Conservation (phyloP, 176 grass and related monocot species). For the Coix lacrymajobi region DNA sequence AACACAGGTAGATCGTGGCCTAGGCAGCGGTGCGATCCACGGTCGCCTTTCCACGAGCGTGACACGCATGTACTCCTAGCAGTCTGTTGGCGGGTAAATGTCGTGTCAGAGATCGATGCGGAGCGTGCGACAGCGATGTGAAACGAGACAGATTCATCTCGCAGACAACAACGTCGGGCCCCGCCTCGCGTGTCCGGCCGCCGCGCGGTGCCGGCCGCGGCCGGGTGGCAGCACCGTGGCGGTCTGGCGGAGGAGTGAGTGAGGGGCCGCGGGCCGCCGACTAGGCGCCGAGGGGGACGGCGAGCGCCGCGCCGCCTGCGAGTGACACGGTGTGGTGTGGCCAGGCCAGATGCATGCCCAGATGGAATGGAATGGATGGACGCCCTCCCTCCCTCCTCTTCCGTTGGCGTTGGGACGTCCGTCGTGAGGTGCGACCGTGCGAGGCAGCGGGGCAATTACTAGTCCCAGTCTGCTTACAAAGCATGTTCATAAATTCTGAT, state of each 20-base stretch:
- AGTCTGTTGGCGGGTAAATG: background rate
- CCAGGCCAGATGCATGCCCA: background rate
- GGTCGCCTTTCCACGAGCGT: background rate
- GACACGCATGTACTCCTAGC: background rate
- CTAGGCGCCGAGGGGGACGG: too few species aligned
- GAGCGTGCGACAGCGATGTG: conserved; percentile 33
- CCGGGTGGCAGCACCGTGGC: background rate
- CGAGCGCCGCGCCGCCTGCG: background rate
- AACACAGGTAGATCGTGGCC: background rate
- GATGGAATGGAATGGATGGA: too few species aligned
- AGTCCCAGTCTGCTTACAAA: background rate
- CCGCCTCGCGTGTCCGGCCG: background rate
- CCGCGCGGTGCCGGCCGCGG: too few species aligned
- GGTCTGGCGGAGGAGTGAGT: too few species aligned
- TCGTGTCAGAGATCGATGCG: background rate
- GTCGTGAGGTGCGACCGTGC: background rate
- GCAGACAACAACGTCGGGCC: background rate
- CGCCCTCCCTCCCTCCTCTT: background rate
- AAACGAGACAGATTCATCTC: conserved; percentile 24
- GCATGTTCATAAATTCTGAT: background rate
- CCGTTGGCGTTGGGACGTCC: conserved; percentile 10
- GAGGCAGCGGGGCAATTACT: background rate
- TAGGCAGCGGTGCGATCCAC: background rate
- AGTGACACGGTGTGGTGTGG: background rate
- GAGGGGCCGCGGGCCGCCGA: too few species aligned